Base-by-base conservation (phyloP, 2,329 filamentous ascomycete genomes). In the Penicillium freii region DNA sequence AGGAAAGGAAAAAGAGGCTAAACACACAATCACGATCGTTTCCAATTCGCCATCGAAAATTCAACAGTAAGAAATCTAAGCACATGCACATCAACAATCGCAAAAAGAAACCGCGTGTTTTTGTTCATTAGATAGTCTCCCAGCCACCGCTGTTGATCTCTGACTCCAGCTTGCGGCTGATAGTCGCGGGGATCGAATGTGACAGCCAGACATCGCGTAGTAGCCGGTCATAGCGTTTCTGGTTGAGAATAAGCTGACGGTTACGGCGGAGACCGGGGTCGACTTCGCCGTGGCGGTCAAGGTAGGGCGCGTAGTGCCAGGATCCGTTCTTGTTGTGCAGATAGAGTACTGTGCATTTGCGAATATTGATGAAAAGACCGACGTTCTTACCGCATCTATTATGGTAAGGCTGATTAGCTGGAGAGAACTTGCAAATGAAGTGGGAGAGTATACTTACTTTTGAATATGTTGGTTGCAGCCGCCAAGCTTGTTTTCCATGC, bases 131-230 rank as follows among this genome's bases (percentile, higher is more conserved):
- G 21, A 77, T 73, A 56, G 73, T 97, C 78, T 99, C 94, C 94
- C 94, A 99, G 0, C 94, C 94, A 0, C 94, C 94, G 67, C 91
- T 97, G 71, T 99, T 99, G 44, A 97, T 91, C 73, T 99, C 94
- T 15, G 91, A 89, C 79, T 99, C 94, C 64, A 99, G 76, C 75
- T 91, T 93, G 64, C 94, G 83, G 63, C 89, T 90, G 71, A 99
- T 96, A 46, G 91, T 87, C 64, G 90, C 95, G 36, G 92, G 92
- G 29, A 99, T 86, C 5, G 89, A 88, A 67, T 97, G 92, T 49
- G 87, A 85, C 58, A 97, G 80, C 88, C 95, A 97, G 43, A 92
- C 86, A 65, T 88, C 90, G 50, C 94, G 83, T 56, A 97, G 82
- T 74, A 97, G 82, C 36, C 88, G 86, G 75, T 99, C 94, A 74